phyloP scores from a whole-genome alignment of 306 rosid species.

The Acacia melanoxylon region DNA sequence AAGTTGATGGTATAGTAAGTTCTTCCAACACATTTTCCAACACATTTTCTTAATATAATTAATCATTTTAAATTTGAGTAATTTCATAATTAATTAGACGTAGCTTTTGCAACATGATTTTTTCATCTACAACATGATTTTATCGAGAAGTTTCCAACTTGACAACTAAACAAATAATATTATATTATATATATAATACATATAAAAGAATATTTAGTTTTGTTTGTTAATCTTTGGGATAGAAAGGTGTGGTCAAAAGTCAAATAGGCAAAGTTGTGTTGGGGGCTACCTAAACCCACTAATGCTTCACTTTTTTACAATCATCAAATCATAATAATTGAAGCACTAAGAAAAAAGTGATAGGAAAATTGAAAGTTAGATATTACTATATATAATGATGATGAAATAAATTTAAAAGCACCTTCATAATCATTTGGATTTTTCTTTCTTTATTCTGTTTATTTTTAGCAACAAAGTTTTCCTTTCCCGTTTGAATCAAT shows the following conservation, averaged over 20 bases:
- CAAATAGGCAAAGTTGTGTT: slow-evolving; percentile 32
- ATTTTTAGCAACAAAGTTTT: not conserved
- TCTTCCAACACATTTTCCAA: not conserved
- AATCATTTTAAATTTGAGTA: not conserved
- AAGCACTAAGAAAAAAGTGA: not conserved
- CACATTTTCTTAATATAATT: not conserved
- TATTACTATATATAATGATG: not conserved
- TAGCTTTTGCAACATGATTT: not conserved
- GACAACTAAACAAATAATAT: not conserved
- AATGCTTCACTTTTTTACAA: slow-evolving; percentile 36
- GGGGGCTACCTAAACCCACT: slow-evolving; percentile 45
- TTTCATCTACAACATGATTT: not conserved
- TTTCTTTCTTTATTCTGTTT: not conserved
- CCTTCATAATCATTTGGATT: not conserved
- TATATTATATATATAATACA: not conserved
- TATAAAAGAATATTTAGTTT: not conserved
- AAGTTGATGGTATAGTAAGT: not conserved
- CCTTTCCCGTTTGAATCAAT: not conserved
- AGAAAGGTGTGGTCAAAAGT: slow-evolving; percentile 37
- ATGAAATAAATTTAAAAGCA: not conserved
- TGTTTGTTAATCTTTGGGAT: not conserved
- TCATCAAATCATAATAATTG: slow-evolving; percentile 29
- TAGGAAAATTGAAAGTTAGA: not conserved
- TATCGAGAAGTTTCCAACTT: not conserved
- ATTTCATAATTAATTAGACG: not conserved